Conservation (phyloP, 1,284 basidiomycete species). For the Trichosporon sp. region DNA sequence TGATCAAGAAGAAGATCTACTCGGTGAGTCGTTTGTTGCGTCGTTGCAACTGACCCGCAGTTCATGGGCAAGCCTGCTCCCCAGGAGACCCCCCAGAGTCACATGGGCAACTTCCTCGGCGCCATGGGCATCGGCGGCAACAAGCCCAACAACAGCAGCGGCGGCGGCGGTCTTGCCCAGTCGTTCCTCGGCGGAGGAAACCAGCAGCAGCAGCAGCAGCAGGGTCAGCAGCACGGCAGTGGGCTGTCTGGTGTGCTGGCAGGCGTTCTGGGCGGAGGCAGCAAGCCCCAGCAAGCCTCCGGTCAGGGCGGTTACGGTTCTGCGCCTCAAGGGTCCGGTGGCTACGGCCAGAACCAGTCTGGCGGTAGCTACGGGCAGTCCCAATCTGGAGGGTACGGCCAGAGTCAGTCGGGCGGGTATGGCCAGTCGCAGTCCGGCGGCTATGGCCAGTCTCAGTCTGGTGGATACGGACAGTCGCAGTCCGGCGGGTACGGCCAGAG, state of each 20-base stretch:
- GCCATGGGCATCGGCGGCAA: slow-evolving; percentile 1
- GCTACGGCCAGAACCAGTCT: background rate
- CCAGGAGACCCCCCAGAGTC: slow-evolving; percentile 1
- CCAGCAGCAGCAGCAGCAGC: slow-evolving; percentile 7
- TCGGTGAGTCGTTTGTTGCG: background rate
- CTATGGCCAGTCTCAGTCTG: background rate
- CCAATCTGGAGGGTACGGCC: background rate
- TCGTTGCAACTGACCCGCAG: background rate
- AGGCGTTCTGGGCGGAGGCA: background rate
- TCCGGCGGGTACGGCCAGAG: background rate
- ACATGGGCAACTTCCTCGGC: slow-evolving; percentile 4
- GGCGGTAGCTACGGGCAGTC: background rate
- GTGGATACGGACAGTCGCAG: background rate
- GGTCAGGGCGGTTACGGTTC: slow-evolving; percentile 1
- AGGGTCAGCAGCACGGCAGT: background rate
- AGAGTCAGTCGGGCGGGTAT: background rate
- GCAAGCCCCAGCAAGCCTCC: background rate
- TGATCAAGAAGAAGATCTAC: slow-evolving; percentile 17
- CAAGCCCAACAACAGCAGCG: background rate
- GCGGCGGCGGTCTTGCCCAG: background rate
- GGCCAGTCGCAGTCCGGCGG: background rate
- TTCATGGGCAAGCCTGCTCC: slow-evolving; percentile 14
- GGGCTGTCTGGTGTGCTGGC: background rate
- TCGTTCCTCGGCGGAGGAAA: slow-evolving; percentile 8
- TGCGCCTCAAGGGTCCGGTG: too few relatives aligned